These are phyloP conservation scores for Cicer yamashitae DNA, from an alignment of 306 rosid genomes.

Conservation along the genomic window DNA sequence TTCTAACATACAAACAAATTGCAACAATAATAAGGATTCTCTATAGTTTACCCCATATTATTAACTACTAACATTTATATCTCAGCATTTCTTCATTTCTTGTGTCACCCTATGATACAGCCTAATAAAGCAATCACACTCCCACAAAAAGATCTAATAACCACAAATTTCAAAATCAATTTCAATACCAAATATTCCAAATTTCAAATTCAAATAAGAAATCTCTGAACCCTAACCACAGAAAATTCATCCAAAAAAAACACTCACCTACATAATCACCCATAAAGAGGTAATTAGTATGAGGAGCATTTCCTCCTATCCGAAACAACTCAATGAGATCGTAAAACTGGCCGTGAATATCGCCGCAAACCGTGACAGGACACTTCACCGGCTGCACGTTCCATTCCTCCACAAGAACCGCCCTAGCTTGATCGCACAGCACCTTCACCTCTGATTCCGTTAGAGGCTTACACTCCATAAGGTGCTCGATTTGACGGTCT, in stretches of 20 bases:
- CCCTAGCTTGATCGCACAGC: conserved; percentile 73
- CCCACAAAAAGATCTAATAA: conserved; percentile 29
- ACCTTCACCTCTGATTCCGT: conserved; percentile 62
- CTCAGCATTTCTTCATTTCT: neutral
- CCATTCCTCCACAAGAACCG: conserved; percentile 95
- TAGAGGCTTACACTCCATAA: conserved; percentile 69
- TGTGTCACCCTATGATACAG: neutral
- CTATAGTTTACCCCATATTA: conserved; percentile 16
- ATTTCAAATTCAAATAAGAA: neutral
- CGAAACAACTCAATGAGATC: conserved; percentile 94
- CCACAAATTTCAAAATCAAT: neutral
- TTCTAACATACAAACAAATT: conserved; percentile 24
- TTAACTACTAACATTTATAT: neutral
- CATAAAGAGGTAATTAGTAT: conserved; percentile 97
- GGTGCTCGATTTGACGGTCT: conserved; percentile 71
- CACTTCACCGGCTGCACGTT: conserved; percentile 98
- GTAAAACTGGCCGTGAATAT: conserved; percentile 96
- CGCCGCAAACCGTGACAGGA: conserved; percentile 96
- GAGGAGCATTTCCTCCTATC: conserved; percentile 91
- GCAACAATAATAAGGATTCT: neutral
- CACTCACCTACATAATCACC: conserved; percentile 96
- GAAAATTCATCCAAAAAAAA: neutral
- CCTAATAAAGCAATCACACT: neutral
- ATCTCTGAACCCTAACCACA: conserved; percentile 10
- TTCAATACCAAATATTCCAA: conserved; percentile 14